phyloP scores from a whole-genome alignment of 108 stramenopile genomes.

The Mediolabrus comicus region DNA sequence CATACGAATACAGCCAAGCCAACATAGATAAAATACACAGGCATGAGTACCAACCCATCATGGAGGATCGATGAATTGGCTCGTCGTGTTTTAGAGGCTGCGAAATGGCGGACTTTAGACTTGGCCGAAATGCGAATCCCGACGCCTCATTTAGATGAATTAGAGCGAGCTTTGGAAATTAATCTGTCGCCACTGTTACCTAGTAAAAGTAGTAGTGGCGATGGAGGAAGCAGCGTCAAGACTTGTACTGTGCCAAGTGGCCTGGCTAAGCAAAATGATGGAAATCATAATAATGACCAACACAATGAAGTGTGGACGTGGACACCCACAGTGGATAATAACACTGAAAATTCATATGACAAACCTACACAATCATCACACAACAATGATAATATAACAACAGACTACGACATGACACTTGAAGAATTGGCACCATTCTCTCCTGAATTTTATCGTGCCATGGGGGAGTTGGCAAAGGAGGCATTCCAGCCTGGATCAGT shows the following conservation, averaged over 20 bases:
- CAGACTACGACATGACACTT: background rate
- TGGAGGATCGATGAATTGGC: slow-evolving; percentile 35
- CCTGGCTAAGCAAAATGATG: background rate
- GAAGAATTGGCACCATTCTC: slow-evolving; percentile 40
- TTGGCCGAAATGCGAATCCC: background rate
- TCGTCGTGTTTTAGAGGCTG: slow-evolving; percentile 20
- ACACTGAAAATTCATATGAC: slow-evolving; percentile 14
- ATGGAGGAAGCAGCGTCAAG: background rate
- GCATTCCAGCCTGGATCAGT: slow-evolving; percentile 30
- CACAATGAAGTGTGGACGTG: slow-evolving; percentile 11
- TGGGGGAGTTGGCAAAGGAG: slow-evolving; percentile 28
- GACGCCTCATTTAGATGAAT: slow-evolving; percentile 36
- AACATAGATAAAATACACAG: background rate
- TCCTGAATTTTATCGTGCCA: slow-evolving; percentile 24
- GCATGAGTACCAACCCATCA: slow-evolving; percentile 7
- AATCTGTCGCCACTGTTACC: background rate
- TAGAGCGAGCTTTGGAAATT: slow-evolving; percentile 35
- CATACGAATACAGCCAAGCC: too few species aligned
- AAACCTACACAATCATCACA: background rate
- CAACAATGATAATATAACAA: background rate
- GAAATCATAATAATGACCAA: background rate
- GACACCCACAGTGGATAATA: slow-evolving; percentile 17
- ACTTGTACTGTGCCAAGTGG: slow-evolving; percentile 10
- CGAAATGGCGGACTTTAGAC: slow-evolving; percentile 7
- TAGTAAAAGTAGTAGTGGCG: background rate